phyloP scores from a whole-genome alignment of 306 rosid species.

The cucumber (Cucumis sativus) region DNA sequence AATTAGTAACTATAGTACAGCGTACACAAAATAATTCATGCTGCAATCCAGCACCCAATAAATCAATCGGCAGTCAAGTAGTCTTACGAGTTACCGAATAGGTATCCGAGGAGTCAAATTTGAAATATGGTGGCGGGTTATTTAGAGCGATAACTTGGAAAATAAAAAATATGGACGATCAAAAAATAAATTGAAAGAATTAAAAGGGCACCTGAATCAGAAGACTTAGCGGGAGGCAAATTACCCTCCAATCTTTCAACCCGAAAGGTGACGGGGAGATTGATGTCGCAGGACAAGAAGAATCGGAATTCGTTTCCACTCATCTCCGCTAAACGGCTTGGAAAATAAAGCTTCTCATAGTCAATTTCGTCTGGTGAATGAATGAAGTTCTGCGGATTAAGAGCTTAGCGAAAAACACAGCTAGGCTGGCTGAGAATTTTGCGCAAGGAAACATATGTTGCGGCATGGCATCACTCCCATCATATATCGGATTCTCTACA shows the following conservation, averaged over 20 bases:
- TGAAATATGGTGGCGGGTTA: neutral
- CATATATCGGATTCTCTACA: neutral
- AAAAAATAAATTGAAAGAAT: neutral
- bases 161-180: neutral
- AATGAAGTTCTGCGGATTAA: neutral
- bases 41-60: neutral
- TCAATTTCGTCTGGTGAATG: neutral
- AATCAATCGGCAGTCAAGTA: neutral
- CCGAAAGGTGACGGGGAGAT: conserved; percentile 75
- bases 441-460: neutral
- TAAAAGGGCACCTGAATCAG: conserved; percentile 29
- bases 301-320: conserved; percentile 83
- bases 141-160: neutral
- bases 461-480: too few relatives aligned
- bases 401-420: neutral
- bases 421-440: neutral
- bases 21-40: neutral
- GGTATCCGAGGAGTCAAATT: neutral
- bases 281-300: conserved; percentile 94
- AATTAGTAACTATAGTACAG: neutral
- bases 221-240: conserved; percentile 38
- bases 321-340: conserved; percentile 24
- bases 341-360: neutral
- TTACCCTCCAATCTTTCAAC: conserved; percentile 70
- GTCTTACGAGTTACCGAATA: neutral